These are phyloP conservation scores for Entoloma clypeatum DNA, from an alignment of 1,284 basidiomycete species.

Conservation along the genomic window DNA sequence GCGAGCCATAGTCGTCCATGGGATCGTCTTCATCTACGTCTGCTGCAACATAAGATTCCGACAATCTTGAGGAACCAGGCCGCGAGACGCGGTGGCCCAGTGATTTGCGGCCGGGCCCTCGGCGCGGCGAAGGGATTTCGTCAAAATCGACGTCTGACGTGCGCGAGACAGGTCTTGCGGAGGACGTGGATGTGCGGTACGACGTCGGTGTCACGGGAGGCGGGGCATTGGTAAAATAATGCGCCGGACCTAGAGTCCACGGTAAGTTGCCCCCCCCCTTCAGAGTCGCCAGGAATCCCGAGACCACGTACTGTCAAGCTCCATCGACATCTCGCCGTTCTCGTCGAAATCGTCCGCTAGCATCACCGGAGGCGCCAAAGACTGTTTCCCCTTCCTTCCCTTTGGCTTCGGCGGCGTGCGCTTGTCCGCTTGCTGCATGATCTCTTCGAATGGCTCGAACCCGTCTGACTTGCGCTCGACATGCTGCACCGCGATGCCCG, in stretches of 20 bases:
- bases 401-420: slow-evolving; percentile 56
- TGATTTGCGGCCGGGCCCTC: slow-evolving; percentile 35
- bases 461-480: slow-evolving; percentile 77
- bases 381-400: slow-evolving; percentile 41
- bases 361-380: slow-evolving; percentile 28
- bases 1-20: slow-evolving; percentile 26
- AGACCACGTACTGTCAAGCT: slow-evolving; percentile 46
- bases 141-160: slow-evolving; percentile 61
- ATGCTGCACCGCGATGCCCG: slow-evolving; percentile 62
- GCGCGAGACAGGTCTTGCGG: slow-evolving; percentile 49
- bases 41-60: slow-evolving; percentile 31
- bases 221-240: slow-evolving; percentile 51
- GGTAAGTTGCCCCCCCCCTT: slow-evolving; percentile 4
- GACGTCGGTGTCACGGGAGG: slow-evolving; percentile 43
- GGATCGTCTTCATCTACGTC: slow-evolving; percentile 31
- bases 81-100: slow-evolving; percentile 33
- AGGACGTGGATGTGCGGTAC: slow-evolving; percentile 45
- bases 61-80: slow-evolving; percentile 46
- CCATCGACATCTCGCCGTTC: slow-evolving; percentile 71
- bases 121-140: slow-evolving; percentile 61
- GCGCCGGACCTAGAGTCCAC: slow-evolving; percentile 48
- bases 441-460: slow-evolving; percentile 76
- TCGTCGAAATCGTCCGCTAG: slow-evolving; percentile 44
- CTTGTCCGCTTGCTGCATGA: slow-evolving; percentile 68
- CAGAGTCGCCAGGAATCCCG: background rate